Evolutionary conservation across 2,329 filamentous ascomycete species (phyloP).

Genomic region (Dichotomopilus funicola): DNA sequence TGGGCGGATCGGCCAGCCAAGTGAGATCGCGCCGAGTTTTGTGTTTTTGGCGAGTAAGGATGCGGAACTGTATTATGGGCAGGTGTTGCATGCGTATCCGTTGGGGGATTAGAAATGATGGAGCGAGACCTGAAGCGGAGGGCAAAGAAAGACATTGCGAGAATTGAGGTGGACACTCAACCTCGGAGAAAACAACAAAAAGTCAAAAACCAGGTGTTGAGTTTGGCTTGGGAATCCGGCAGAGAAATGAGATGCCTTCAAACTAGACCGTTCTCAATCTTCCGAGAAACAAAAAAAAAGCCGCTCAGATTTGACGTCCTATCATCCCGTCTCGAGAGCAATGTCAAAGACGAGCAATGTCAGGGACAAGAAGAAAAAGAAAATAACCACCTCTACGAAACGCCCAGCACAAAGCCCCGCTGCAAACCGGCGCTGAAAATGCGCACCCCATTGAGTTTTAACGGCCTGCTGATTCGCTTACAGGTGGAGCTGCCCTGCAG

Average conservation of each 20-base stretch:
- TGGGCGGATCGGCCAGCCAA: constrained; percentile 37
- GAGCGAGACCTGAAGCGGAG: background rate
- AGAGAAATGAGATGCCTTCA: too few species aligned
- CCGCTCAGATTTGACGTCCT: too few species aligned
- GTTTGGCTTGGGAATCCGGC: too few species aligned
- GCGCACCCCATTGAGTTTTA: background rate
- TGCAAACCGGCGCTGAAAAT: background rate
- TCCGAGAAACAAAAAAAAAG: too few species aligned
- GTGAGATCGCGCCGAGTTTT: constrained; percentile 37
- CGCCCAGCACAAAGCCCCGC: constrained; percentile 1
- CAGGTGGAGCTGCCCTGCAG: background rate
- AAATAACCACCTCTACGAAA: background rate
- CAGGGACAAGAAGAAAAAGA: too few species aligned
- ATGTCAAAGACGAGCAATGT: background rate
- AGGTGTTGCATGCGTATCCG: constrained; percentile 36
- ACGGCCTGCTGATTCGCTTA: background rate
- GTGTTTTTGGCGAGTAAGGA: constrained; percentile 37
- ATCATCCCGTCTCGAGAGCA: too few species aligned
- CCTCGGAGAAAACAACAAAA: too few species aligned
- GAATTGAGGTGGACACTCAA: too few species aligned
- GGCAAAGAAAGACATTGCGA: background rate
- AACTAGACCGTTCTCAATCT: too few species aligned
- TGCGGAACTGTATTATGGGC: constrained; percentile 34
- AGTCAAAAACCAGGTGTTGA: too few species aligned
- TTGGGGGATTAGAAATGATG: constrained; percentile 29